Evolutionary conservation across 371 early-diverging fungal genomes (phyloP).

Genomic region (Rhizopus microsporus): DNA sequence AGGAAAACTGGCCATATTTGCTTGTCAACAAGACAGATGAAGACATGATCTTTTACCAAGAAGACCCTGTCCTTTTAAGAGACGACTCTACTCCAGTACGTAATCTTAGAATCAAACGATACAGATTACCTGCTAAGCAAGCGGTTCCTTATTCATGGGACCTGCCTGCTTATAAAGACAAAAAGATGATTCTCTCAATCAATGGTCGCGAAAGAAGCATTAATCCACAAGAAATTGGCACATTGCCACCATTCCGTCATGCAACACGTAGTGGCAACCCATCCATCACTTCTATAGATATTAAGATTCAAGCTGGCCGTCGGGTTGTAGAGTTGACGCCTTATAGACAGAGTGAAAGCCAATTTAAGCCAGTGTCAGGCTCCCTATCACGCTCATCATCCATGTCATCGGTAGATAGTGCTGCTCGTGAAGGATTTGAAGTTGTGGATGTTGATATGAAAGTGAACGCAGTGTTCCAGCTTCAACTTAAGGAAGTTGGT

Average conservation of each 20-base stretch:
- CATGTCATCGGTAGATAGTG: conserved; percentile 22
- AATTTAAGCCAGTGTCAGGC: conserved; percentile 51
- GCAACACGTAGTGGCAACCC: conserved; percentile 37
- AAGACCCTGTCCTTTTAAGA: conserved; percentile 38
- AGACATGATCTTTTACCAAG: conserved; percentile 83
- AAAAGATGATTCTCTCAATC: conserved; percentile 72
- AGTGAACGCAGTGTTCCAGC: conserved; percentile 62
- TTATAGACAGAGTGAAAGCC: conserved; percentile 66
- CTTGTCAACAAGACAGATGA: conserved; percentile 85
- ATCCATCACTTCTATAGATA: conserved; percentile 78
- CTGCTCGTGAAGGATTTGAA: conserved; percentile 59
- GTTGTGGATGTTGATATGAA: conserved; percentile 57
- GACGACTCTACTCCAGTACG: conserved; percentile 33
- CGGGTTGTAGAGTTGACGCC: conserved; percentile 79
- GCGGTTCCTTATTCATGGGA: conserved; percentile 94
- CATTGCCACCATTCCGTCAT: conserved; percentile 80
- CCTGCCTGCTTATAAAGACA: conserved; percentile 77
- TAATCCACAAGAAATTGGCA: conserved; percentile 90
- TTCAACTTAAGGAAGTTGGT: conserved; percentile 87
- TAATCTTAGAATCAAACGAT: conserved; percentile 43
- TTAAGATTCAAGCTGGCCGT: conserved; percentile 80
- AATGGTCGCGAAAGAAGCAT: conserved; percentile 76
- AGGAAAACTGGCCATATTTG: conserved; percentile 90
- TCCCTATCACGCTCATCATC: conserved; percentile 15
- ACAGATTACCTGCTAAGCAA: conserved; percentile 64